Percentiles rank a stretch among this genome's conserved stretches.
Conservation (phyloP, 495 filamentous ascomycete genomes). For the Trichoderma virens region DNA sequence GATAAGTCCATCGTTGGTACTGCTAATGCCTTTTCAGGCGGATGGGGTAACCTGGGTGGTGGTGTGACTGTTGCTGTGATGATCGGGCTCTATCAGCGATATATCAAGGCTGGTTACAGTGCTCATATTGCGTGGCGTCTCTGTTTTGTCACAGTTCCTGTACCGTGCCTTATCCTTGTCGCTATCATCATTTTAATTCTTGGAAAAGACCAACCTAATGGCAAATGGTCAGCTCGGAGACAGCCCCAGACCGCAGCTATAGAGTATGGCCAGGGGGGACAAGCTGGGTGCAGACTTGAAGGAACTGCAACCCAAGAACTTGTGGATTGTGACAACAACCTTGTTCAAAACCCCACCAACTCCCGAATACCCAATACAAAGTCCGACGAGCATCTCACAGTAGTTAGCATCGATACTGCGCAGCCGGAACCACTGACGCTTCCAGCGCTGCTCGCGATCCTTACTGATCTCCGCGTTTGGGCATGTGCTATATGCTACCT, state of each 20-base stretch:
- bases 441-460: background rate
- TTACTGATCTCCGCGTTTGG: background rate
- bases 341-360: background rate
- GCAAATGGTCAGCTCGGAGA: conserved; percentile 72
- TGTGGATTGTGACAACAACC: background rate
- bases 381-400: background rate
- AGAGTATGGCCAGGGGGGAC: background rate
- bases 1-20: conserved; percentile 93
- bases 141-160: conserved; percentile 47
- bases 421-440: background rate
- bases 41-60: conserved; percentile 84
- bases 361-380: background rate
- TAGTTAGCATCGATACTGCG: background rate
- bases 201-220: conserved; percentile 79
- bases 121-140: conserved; percentile 75
- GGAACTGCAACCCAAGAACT: background rate
- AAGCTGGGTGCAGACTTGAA: background rate
- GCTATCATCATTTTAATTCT: conserved; percentile 63
- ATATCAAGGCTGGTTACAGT: conserved; percentile 54
- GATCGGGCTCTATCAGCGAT: conserved; percentile 81
- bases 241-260: conserved; percentile 13
- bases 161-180: conserved; percentile 59
- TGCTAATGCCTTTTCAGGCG: conserved; percentile 79
- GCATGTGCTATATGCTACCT: background rate
- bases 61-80: conserved; percentile 88